Conservation (phyloP, 805 yeast species). For the Starmerella geochares region DNA sequence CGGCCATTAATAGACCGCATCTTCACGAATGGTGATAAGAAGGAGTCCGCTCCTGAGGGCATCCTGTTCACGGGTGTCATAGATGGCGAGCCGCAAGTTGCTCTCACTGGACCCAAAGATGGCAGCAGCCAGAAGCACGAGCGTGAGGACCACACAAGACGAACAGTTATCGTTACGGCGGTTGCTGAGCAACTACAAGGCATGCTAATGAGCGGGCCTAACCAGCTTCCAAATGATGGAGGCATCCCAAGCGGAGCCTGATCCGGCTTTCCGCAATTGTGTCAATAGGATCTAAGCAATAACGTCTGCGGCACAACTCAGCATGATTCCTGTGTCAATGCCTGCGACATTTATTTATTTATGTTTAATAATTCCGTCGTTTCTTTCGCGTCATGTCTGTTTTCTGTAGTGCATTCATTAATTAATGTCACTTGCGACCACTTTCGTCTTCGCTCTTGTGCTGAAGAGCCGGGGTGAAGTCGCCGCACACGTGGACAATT, state of each 20-base stretch:
- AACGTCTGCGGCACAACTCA: no score
- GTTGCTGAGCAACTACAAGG: conserved; percentile 24
- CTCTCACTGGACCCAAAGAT: conserved; percentile 11
- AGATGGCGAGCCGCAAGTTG: conserved; percentile 21
- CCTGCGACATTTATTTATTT: background rate
- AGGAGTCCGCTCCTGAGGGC: conserved; percentile 24
- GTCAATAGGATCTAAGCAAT: no score
- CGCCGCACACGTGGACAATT: conserved; percentile 65
- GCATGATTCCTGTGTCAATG: no score
- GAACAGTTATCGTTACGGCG: conserved; percentile 27
- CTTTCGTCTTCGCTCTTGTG: no score
- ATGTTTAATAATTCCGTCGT: background rate
- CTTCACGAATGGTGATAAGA: conserved; percentile 16
- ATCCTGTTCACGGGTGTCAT: conserved; percentile 21
- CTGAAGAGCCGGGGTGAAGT: conserved; percentile 27
- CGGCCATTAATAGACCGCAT: conserved; percentile 51
- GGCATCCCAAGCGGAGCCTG: background rate
- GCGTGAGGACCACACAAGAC: conserved; percentile 24
- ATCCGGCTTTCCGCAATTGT: no score
- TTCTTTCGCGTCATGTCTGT: background rate
- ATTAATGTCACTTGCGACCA: no score
- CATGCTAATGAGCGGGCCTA: background rate
- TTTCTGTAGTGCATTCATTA: background rate
- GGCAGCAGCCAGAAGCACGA: conserved; percentile 13
- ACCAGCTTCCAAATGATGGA: background rate